Percentiles rank a stretch among this genome's conserved stretches.
Conservation (phyloP, 2,329 filamentous ascomycete genomes). For the Penicillium sp. region DNA sequence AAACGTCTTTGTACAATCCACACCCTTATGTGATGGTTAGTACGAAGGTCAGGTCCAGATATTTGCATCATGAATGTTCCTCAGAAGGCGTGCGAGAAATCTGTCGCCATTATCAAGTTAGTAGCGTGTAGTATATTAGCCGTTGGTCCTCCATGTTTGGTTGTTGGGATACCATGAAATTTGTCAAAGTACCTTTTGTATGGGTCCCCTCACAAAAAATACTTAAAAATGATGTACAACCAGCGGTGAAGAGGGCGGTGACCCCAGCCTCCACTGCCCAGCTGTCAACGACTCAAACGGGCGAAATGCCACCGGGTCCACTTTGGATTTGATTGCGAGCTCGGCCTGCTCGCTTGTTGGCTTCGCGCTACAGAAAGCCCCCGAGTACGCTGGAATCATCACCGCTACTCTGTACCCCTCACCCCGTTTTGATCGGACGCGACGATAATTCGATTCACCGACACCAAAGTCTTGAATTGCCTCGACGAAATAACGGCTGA, state of each 20-base stretch:
- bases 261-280: conserved; percentile 11
- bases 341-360: conserved; percentile 4
- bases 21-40: too few relatives aligned
- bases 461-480: neutral
- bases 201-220: too few relatives aligned
- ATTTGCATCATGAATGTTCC: too few relatives aligned
- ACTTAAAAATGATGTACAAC: neutral
- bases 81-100: too few relatives aligned
- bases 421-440: neutral
- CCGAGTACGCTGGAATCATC: neutral
- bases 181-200: too few relatives aligned
- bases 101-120: too few relatives aligned
- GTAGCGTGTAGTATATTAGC: too few relatives aligned
- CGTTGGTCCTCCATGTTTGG: too few relatives aligned
- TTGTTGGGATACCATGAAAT: too few relatives aligned
- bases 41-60: too few relatives aligned
- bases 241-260: conserved; percentile 25
- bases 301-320: conserved; percentile 26
- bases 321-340: conserved; percentile 9
- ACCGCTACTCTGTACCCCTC: neutral
- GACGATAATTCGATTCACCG: neutral
- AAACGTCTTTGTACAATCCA: too few relatives aligned
- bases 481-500: conserved; percentile 1
- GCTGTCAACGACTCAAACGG: conserved; percentile 4
- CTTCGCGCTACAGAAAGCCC: neutral